phyloP scores from a whole-genome alignment of 192 early-diverging fungal species.

The Coemansia nantahalensis region DNA sequence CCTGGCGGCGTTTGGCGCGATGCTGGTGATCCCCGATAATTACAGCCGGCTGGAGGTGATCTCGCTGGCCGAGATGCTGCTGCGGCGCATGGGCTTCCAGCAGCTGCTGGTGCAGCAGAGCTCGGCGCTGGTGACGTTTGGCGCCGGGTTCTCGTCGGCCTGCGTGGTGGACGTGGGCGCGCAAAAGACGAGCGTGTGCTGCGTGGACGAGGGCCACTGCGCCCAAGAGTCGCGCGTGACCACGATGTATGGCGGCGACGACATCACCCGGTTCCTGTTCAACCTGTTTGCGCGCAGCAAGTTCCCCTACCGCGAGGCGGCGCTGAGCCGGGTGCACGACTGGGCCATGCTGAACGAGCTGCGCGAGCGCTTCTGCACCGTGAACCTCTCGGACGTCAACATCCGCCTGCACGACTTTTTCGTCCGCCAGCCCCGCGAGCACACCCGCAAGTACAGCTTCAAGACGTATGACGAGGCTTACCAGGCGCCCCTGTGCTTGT shows the following conservation, averaged over 20 bases:
- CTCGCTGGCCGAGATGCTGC: constrained; percentile 63
- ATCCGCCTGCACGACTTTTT: constrained; percentile 81
- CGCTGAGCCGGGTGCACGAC: constrained; percentile 63
- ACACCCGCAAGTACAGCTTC: constrained; percentile 70
- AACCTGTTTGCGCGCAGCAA: constrained; percentile 61
- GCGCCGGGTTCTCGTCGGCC: constrained; percentile 80
- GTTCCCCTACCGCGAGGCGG: constrained; percentile 73
- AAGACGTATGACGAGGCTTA: constrained; percentile 88
- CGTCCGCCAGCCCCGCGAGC: constrained; percentile 65
- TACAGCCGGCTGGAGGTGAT: constrained; percentile 63
- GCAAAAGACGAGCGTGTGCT: constrained; percentile 78
- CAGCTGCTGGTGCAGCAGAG: constrained; percentile 76
- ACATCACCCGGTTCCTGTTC: constrained; percentile 75
- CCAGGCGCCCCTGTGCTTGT: constrained; percentile 69
- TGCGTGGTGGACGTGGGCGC: constrained; percentile 93
- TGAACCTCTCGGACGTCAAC: constrained; percentile 80
- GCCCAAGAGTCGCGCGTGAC: constrained; percentile 64
- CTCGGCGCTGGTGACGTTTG: constrained; percentile 79
- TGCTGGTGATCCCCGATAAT: constrained; percentile 81
- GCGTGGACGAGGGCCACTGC: constrained; percentile 84
- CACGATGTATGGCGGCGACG: constrained; percentile 82
- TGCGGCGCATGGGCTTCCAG: constrained; percentile 76
- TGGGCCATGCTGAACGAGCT: constrained; percentile 76
- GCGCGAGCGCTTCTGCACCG: constrained; percentile 81
- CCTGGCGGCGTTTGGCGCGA: constrained; percentile 62